Conservation (phyloP, 225 moss, liverwort and hornwort genomes). For the Pseudoscleropodium purum region DNA sequence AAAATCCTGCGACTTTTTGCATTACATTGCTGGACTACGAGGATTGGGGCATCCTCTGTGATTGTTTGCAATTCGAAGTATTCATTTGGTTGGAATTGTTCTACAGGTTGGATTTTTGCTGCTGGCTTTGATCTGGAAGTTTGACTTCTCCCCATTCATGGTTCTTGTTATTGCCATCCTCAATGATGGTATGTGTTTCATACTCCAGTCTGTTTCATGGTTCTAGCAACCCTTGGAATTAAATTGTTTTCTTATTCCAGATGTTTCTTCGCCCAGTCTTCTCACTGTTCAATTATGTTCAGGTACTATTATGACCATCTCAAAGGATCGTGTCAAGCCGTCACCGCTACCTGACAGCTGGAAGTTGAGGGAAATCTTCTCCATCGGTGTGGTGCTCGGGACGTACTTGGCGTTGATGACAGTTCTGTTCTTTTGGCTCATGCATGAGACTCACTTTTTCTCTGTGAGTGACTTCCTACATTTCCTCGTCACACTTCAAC, state of each 20-base stretch:
- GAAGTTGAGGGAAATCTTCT: constrained; percentile 68
- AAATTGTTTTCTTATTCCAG: neutral
- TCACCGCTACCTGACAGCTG: constrained; percentile 78
- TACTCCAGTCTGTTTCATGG: neutral
- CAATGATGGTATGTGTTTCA: constrained; percentile 41
- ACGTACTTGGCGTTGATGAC: constrained; percentile 65
- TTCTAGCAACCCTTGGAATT: neutral
- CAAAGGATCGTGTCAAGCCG: constrained; percentile 74
- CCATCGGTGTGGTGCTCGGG: constrained; percentile 68
- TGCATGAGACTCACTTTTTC: constrained; percentile 38
- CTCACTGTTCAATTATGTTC: neutral
- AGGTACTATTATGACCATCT: constrained; percentile 82
- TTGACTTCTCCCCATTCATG: constrained; percentile 73
- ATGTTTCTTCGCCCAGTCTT: neutral
- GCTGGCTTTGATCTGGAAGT: constrained; percentile 51
- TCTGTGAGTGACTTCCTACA: neutral
- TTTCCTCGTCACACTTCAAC: neutral
- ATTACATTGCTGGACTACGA: neutral
- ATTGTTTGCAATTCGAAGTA: neutral
- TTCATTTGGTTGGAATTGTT: neutral
- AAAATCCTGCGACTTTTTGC: neutral
- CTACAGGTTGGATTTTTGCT: constrained; percentile 48
- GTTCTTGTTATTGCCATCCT: constrained; percentile 64
- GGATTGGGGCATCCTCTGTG: neutral
- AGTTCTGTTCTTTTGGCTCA: constrained; percentile 57